Base-by-base conservation (phyloP, 1,139 yeast species). In the Lodderomyces metapsilosis region DNA sequence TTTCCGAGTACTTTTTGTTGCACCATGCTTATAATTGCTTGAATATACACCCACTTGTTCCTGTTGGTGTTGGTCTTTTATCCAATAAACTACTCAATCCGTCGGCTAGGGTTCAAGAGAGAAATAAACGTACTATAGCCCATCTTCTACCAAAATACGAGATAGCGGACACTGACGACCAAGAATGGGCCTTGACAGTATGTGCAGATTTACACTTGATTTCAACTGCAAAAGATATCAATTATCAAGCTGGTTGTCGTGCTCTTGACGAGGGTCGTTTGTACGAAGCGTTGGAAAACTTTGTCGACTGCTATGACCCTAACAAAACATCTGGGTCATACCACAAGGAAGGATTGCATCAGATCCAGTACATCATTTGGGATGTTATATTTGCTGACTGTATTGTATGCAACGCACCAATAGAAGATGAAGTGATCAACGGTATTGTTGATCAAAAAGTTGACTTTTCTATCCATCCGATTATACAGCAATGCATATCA, bases 131-230 rank as follows among this genome's bases (percentile, higher is more conserved):
- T 36, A 74, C 78, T 1, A 70, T 88, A 31, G 76, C 81, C 2
- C 81, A 80, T 41, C 71, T 76, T 42, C 64, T 88, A 28, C 89
- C 91, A 8, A 64, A 66, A 13, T 83, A 72, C 53, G 68, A 79
- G 32, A 80, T 80, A 52, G 64, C 72, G 38, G 76, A 82, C 6
- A 83, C 82, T 52, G 92, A 84, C 53, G 95, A 87, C 52, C 70
- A 84, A 48, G 94, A 86, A 57, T 86, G 95, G 94, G 79, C 84
- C 23, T 64, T 87, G 40, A 77, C 87, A 1, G 68, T 73, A 15
- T 75, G 80, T 51, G 70, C 76, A 33, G 63, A 66, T 42, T 57
- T 72, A 34, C 66, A 66, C 34, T 57, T 75, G 37, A 68, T 78
- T n/a, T 61, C 72, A 4, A 79, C 86, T 8, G 80, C 86, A 1